phyloP scores from a whole-genome alignment of 192 early-diverging fungal genomes.

The Linnemannia schmuckeri region DNA sequence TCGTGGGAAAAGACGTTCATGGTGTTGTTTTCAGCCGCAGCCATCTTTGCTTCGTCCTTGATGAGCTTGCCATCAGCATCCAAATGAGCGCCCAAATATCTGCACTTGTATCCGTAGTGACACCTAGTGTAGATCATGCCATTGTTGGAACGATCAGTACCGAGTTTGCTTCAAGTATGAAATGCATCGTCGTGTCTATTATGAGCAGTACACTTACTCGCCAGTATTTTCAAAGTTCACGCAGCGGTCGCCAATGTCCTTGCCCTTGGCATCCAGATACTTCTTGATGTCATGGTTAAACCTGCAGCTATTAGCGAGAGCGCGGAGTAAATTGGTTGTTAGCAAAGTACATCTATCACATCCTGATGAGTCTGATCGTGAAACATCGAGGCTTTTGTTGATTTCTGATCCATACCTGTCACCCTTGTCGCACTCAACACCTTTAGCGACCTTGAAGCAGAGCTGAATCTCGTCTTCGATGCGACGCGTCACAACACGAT shows the following conservation, averaged over 20 bases:
- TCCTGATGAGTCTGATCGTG: background rate
- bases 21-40: slow-evolving; percentile 14
- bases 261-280: slow-evolving; percentile 79
- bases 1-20: slow-evolving; percentile 35
- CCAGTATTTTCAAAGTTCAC: slow-evolving; percentile 80
- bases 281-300: slow-evolving; percentile 83
- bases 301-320: slow-evolving; percentile 66
- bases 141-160: background rate
- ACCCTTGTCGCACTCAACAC: slow-evolving; percentile 40
- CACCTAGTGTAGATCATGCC: slow-evolving; percentile 53
- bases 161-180: background rate
- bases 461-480: slow-evolving; percentile 45
- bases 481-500: slow-evolving; percentile 51
- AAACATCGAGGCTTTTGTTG: background rate
- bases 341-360: background rate
- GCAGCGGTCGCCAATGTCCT: slow-evolving; percentile 83
- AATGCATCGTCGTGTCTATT: background rate
- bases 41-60: slow-evolving; percentile 68
- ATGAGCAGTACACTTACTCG: slow-evolving; percentile 65
- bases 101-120: slow-evolving; percentile 73
- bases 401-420: slow-evolving; percentile 27
- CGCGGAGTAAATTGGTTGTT: background rate
- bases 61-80: slow-evolving; percentile 61
- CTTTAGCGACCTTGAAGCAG: slow-evolving; percentile 49
- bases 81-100: slow-evolving; percentile 69